Evolutionary conservation across 805 yeast species (phyloP).

Genomic region (Isabelozyma gotoi): DNA sequence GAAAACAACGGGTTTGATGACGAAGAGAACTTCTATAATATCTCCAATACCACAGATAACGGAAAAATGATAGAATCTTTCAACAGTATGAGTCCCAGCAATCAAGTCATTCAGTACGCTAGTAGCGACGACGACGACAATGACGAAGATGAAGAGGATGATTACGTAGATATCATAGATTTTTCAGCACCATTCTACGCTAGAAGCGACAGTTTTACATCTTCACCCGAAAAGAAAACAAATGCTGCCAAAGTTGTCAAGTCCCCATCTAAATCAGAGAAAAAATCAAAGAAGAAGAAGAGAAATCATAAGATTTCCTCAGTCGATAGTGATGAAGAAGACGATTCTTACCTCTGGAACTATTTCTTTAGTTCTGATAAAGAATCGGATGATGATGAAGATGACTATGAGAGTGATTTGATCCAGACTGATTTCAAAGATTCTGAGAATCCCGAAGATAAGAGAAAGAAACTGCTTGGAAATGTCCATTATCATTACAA

Average conservation of each 20-base stretch:
- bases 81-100: constrained; percentile 19
- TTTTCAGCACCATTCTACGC: constrained; percentile 29
- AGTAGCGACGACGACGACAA: constrained; percentile 37
- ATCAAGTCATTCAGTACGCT: constrained; percentile 42
- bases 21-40: constrained; percentile 22
- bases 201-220: constrained; percentile 2
- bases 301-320: constrained; percentile 3
- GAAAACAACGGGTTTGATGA: constrained; percentile 47
- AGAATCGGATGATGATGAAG: constrained; percentile 24
- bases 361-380: constrained; percentile 59
- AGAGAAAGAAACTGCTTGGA: constrained; percentile 1
- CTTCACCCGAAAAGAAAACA: constrained; percentile 6
- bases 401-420: constrained; percentile 4
- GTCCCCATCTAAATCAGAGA: constrained; percentile 1
- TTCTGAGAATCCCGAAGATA: constrained; percentile 20
- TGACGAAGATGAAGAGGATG: constrained; percentile 38
- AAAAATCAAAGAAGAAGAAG: constrained; percentile 8
- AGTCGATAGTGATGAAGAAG: constrained; percentile 46
- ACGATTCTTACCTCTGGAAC: constrained; percentile 72
- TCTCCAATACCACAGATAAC: not conserved
- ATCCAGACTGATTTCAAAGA: constrained; percentile 3
- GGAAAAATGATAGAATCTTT: constrained; percentile 15
- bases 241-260: constrained; percentile 3
- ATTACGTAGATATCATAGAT: constrained; percentile 39
- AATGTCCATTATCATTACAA: not conserved